phyloP scores from a whole-genome alignment of 164 flowering plant genomes.

The Amborella trichopoda region DNA sequence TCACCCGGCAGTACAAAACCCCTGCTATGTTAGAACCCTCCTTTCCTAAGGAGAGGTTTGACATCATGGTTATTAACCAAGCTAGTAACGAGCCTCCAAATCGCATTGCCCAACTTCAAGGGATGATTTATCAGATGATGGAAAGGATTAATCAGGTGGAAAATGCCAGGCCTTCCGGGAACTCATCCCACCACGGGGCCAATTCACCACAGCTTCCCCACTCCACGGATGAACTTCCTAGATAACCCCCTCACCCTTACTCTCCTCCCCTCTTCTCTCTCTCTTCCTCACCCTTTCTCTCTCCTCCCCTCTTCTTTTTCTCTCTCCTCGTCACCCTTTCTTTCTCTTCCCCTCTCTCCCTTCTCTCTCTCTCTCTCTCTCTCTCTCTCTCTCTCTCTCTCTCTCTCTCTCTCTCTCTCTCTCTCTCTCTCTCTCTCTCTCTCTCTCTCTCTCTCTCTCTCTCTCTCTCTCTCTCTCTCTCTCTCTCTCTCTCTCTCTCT shows the following conservation, averaged over 20 bases:
- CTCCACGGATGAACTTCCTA: neutral
- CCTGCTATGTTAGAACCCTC: too few relatives aligned
- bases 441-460: neutral
- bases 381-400: neutral
- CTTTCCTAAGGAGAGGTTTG: too few relatives aligned
- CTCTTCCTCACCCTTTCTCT: too few relatives aligned
- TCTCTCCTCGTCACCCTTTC: neutral
- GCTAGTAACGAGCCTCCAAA: too few relatives aligned
- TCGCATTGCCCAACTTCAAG: too few relatives aligned
- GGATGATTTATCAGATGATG: too few relatives aligned
- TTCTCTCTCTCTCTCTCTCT: neutral
- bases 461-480: neutral
- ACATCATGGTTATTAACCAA: too few relatives aligned
- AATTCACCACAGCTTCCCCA: neutral
- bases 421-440: neutral
- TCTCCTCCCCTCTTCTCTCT: neutral
- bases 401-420: neutral
- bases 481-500: neutral
- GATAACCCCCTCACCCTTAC: neutral
- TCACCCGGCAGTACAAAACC: too few relatives aligned
- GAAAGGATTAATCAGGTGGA: too few relatives aligned
- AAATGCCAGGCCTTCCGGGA: too few relatives aligned
- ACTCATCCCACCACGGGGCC: neutral
- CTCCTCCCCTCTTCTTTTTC: neutral
- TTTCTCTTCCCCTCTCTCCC: neutral